Conservation (phyloP, 208 protist species). For the Angomonas deanei region DNA sequence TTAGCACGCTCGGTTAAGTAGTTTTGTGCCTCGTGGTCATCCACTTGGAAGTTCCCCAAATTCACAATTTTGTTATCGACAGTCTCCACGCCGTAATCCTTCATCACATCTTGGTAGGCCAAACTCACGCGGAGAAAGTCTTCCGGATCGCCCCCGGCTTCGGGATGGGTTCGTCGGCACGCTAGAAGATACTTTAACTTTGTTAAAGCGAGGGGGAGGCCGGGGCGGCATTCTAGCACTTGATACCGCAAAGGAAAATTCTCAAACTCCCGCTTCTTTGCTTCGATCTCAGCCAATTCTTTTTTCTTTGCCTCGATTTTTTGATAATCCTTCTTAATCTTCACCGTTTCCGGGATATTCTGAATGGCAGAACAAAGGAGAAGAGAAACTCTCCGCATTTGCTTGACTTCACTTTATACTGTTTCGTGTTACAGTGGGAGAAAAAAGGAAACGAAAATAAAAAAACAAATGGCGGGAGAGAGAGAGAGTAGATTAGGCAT, state of each 20-base stretch:
- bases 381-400: conserved; percentile 31
- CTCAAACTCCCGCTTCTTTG: conserved; percentile 51
- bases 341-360: conserved; percentile 20
- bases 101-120: conserved; percentile 83
- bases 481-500: conserved; percentile 1
- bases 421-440: not conserved
- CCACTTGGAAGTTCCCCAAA: conserved; percentile 75
- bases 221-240: conserved; percentile 66
- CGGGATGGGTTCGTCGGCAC: conserved; percentile 71
- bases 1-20: conserved; percentile 60
- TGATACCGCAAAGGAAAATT: conserved; percentile 75
- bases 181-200: conserved; percentile 83
- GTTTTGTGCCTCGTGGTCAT: conserved; percentile 68
- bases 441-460: conserved; percentile 4
- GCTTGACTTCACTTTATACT: not conserved
- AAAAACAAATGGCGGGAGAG: not conserved
- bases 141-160: conserved; percentile 75
- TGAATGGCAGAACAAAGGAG: conserved; percentile 45
- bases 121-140: conserved; percentile 69
- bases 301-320: conserved; percentile 44
- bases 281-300: conserved; percentile 31
- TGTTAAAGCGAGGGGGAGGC: conserved; percentile 59
- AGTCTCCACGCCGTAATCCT: conserved; percentile 83
- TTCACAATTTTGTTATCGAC: conserved; percentile 83
- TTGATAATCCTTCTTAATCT: conserved; percentile 67